These are phyloP conservation scores for Boletus sp. DNA, from an alignment of 768 basidiomycete genomes.

Conservation along the genomic window DNA sequence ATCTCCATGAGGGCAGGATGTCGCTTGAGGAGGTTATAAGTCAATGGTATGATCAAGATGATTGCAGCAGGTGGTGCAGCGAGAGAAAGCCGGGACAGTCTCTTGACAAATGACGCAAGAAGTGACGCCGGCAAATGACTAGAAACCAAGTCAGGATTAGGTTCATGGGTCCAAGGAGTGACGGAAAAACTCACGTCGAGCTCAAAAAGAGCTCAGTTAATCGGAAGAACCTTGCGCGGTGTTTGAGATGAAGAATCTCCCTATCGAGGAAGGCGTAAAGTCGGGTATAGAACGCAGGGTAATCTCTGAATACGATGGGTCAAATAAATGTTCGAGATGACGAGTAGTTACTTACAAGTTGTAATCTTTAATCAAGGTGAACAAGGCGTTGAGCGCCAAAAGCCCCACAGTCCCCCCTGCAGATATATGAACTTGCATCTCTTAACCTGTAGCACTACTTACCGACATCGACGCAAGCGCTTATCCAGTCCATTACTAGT, in stretches of 20 bases:
- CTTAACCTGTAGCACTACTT: conserved; percentile 18
- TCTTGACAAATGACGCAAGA: conserved; percentile 94
- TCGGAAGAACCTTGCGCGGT: conserved; percentile 93
- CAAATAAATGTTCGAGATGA: conserved; percentile 1
- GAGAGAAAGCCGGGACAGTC: conserved; percentile 80
- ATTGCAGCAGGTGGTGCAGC: conserved; percentile 87
- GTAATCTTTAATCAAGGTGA: conserved; percentile 86
- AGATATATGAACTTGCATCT: background rate
- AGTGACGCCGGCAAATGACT: conserved; percentile 87
- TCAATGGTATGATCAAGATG: conserved; percentile 87
- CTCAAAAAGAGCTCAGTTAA: conserved; percentile 86
- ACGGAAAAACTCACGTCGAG: conserved; percentile 67
- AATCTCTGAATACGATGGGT: conserved; percentile 59
- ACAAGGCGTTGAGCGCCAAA: conserved; percentile 87
- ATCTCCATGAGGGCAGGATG: conserved; percentile 91
- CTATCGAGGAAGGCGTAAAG: conserved; percentile 88
- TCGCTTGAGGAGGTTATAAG: conserved; percentile 89
- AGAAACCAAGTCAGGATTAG: conserved; percentile 9
- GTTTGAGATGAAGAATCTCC: conserved; percentile 85
- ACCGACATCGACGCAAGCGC: conserved; percentile 80
- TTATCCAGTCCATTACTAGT: conserved; percentile 90
- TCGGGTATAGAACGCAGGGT: conserved; percentile 90
- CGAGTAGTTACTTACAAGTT: conserved; percentile 65
- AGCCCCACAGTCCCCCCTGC: conserved; percentile 82
- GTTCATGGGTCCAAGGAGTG: background rate